phyloP scores from a whole-genome alignment of 805 yeast species.

The Torulaspora delbrueckii region DNA sequence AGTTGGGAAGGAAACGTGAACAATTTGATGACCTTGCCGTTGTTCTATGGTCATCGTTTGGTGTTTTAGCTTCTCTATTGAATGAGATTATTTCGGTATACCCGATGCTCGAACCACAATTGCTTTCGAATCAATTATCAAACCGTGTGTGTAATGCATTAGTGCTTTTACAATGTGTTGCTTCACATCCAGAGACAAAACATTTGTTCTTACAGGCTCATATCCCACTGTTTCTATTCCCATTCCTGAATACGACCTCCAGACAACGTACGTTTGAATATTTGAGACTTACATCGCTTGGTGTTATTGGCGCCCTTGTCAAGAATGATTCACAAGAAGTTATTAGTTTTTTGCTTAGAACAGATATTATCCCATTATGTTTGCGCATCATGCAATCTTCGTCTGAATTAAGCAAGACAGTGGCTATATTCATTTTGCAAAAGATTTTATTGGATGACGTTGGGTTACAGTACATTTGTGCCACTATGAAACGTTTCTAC shows the following conservation, averaged over 20 bases:
- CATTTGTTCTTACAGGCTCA: constrained; percentile 82
- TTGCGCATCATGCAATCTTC: constrained; percentile 92
- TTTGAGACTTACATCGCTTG: constrained; percentile 83
- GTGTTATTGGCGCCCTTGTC: constrained; percentile 95
- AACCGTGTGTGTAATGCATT: constrained; percentile 94
- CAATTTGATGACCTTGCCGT: constrained; percentile 90
- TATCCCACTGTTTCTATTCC: constrained; percentile 86
- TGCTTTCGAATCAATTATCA: constrained; percentile 75
- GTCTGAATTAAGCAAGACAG: constrained; percentile 89
- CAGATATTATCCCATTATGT: constrained; percentile 94
- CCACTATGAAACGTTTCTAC: constrained; percentile 88
- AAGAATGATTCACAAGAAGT: constrained; percentile 95
- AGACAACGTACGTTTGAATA: constrained; percentile 92
- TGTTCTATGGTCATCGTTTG: constrained; percentile 92
- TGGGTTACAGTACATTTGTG: constrained; percentile 88
- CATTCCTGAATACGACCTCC: constrained; percentile 87
- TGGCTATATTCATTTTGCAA: constrained; percentile 92
- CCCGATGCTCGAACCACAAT: constrained; percentile 84
- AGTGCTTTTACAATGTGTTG: constrained; percentile 93
- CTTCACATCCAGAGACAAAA: constrained; percentile 89
- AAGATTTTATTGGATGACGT: constrained; percentile 87
- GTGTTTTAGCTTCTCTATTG: constrained; percentile 86
- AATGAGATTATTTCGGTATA: constrained; percentile 89
- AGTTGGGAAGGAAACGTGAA: constrained; percentile 89
- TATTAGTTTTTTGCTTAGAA: constrained; percentile 82